A percentile compares a stretch with the other conserved stretches of the same genome.
Evolutionary conservation across 345 rosid genomes (phyloP).

Genomic region (Tarenaya hassleriana): DNA sequence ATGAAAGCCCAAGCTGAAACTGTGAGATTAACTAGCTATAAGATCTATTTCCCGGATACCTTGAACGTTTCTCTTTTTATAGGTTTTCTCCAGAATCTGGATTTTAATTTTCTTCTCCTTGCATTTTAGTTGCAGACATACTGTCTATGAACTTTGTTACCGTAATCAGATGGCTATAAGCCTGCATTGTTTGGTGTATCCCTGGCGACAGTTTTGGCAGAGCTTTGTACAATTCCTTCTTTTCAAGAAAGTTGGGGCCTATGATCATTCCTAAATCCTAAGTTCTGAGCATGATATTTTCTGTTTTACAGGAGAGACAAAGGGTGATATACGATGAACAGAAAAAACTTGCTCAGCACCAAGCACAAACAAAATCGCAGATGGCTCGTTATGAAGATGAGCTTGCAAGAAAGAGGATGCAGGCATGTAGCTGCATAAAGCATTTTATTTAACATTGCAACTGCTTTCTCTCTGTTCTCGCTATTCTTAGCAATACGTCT

Average conservation of each 20-base stretch:
- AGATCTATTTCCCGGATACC: not conserved
- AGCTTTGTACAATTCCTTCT: not conserved
- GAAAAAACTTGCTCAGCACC: slow-evolving; percentile 80
- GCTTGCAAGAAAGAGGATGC: slow-evolving; percentile 94
- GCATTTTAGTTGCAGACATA: no score
- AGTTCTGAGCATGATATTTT: slow-evolving; percentile 18
- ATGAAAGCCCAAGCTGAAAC: slow-evolving; percentile 83
- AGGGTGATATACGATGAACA: slow-evolving; percentile 87
- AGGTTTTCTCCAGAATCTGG: not conserved
- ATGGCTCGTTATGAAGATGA: slow-evolving; percentile 96
- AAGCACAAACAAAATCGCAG: slow-evolving; percentile 88
- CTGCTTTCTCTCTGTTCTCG: slow-evolving; percentile 1
- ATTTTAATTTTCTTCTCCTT: not conserved
- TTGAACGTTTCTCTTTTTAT: not conserved
- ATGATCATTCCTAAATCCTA: not conserved
- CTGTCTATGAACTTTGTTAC: no score
- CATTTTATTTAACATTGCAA: not conserved
- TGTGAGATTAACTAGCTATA: slow-evolving; percentile 37
- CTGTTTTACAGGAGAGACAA: slow-evolving; percentile 70
- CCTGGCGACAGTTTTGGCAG: not conserved
- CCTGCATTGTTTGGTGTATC: no score
- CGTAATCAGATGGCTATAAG: no score
- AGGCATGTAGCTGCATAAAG: slow-evolving; percentile 47
- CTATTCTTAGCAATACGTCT: slow-evolving; percentile 12
- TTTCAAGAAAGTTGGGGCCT: not conserved